These are phyloP conservation scores for Hemileccinum impolitum DNA, from an alignment of 768 basidiomycete genomes.

Conservation along the genomic window DNA sequence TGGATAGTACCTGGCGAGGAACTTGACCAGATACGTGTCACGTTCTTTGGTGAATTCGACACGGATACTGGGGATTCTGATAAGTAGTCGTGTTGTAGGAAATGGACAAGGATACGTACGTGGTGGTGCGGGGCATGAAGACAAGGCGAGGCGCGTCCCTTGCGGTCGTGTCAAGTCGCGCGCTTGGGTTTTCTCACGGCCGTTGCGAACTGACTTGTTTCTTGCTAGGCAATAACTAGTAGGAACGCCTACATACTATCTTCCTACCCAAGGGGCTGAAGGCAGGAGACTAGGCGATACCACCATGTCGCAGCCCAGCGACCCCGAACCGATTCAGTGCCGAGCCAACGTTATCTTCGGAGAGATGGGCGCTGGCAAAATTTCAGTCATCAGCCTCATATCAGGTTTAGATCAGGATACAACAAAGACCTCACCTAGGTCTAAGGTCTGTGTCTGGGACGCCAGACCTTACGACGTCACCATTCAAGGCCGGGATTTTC, in stretches of 20 bases:
- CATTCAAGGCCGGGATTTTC: constrained; percentile 5
- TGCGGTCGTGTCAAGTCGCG: not conserved
- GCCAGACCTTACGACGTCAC: not conserved
- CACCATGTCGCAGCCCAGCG: constrained; percentile 3
- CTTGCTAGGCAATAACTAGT: too few relatives aligned
- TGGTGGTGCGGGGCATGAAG: constrained; percentile 2
- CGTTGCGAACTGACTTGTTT: too few relatives aligned
- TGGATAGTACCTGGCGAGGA: constrained; percentile 49
- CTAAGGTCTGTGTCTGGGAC: constrained; percentile 17
- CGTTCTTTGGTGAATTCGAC: constrained; percentile 37
- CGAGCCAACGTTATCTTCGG: constrained; percentile 28
- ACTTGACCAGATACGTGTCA: constrained; percentile 41
- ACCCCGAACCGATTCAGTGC: constrained; percentile 2
- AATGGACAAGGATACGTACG: constrained; percentile 1
- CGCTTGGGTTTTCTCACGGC: not conserved
- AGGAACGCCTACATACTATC: too few relatives aligned
- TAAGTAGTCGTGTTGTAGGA: not conserved
- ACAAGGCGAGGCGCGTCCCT: not conserved
- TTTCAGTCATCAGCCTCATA: constrained; percentile 43
- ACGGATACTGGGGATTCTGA: constrained; percentile 22
- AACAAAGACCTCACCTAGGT: constrained; percentile 21
- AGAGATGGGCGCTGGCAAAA: constrained; percentile 36
- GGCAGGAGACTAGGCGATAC: too few relatives aligned
- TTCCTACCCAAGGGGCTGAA: too few relatives aligned
- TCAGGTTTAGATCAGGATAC: constrained; percentile 16